Base-by-base conservation (phyloP, 306 rosid species). In the Citrullus colocynthis region DNA sequence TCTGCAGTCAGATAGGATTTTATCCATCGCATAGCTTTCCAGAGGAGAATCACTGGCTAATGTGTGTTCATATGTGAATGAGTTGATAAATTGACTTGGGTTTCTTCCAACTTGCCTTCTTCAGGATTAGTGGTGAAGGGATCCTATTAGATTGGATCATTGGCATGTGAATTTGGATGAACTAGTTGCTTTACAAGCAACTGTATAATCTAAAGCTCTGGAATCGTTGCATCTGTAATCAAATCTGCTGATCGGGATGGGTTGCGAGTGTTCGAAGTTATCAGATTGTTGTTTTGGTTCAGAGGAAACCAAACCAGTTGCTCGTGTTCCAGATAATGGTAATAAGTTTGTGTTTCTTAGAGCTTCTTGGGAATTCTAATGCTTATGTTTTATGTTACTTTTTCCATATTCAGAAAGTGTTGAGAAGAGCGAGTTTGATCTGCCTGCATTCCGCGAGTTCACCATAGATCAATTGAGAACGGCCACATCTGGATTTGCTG, bases 401-500 rank as follows among this genome's bases (percentile, higher is more conserved):
- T 78, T 78, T 39, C 13, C 54, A 34, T 34, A 74, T 85, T 79
- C 88, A 94, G 98, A 78, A 85, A 88, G 81, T 36, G 93, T 81
- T 83, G 96, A 88, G 57, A 84, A 67, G 34, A 70, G 59, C 65
- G 96, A 90, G 63, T 88, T 85, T 86, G 90, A 86, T 75, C 77
- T 90, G 85, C 92, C 93, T 0, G 69, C 80, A 48, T 94, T 94
- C 82, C 91, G 79, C 34, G 96, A 88, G 78, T 94, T 81, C 88
- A 87, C 96, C 15, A 32, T 90, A 5, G 97, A 90, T 80, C 95
- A 92, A 83, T 93, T 94, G 75, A 85, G 85, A 89, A 85, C 80
- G 63, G 97, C 97, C 49, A 94, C 98, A 0, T 92, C 96, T 62
- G 98, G 97, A 58, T 94, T 94, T 84, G 86, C 98, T 0, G 78